These are phyloP conservation scores for Geranium brycei DNA, from an alignment of 345 rosid species.

Conservation along the genomic window DNA sequence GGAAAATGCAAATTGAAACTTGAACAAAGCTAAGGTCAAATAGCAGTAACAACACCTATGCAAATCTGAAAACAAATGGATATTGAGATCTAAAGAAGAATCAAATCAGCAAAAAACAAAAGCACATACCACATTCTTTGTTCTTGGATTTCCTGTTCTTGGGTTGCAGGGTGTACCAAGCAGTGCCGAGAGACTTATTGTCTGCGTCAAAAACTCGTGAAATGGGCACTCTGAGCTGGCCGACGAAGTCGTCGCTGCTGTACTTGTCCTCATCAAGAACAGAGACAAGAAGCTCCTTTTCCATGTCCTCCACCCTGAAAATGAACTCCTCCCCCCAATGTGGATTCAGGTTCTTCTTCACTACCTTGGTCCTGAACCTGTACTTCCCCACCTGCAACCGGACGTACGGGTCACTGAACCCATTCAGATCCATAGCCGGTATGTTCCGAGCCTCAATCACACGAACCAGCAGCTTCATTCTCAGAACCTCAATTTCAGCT, in stretches of 20 bases:
- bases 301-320: conserved; percentile 89
- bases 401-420: conserved; percentile 83
- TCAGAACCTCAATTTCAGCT: no score
- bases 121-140: conserved; percentile 61
- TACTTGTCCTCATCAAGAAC: conserved; percentile 88
- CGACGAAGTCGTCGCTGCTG: conserved; percentile 78
- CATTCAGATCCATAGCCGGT: conserved; percentile 83
- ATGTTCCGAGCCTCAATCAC: conserved; percentile 74
- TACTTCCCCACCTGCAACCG: conserved; percentile 69
- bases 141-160: conserved; percentile 63
- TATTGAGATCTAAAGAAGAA: neutral
- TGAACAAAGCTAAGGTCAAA: neutral
- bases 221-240: conserved; percentile 53
- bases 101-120: neutral
- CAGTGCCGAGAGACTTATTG: conserved; percentile 56
- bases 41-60: no score
- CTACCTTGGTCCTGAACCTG: conserved; percentile 64
- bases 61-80: neutral
- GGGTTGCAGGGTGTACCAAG: conserved; percentile 74
- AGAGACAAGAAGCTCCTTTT: conserved; percentile 58
- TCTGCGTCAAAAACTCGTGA: conserved; percentile 63
- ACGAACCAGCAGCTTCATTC: conserved; percentile 67
- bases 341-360: conserved; percentile 78
- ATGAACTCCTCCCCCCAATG: conserved; percentile 83
- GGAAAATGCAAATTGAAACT: neutral